Base-by-base conservation (phyloP, 2,329 filamentous ascomycete species). In the Cercospora sojina region DNA sequence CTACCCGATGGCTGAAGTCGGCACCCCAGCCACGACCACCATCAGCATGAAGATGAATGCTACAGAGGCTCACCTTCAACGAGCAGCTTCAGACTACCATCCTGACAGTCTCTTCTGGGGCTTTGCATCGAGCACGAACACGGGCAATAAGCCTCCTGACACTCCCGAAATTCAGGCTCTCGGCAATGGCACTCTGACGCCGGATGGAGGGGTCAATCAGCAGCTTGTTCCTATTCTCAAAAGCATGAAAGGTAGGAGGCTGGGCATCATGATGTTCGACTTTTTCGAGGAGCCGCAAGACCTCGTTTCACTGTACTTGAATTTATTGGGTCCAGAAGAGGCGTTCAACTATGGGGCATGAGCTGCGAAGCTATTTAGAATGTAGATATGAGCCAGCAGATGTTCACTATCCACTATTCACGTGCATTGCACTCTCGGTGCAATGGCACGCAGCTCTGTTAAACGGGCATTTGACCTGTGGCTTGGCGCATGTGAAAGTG, bases 241-340 rank as follows among this genome's bases (percentile, higher is more conserved):
- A 59, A 55, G 68, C 3, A 68, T 80, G 64, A 77, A 75, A 29
- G 81, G 82, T 2, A 79, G 80, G 72, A 77, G 83, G 59, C 59
- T 85, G n/a, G 83, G 83, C 0, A 81, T 85, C 67, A 79, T 85
- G 13, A 83, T 85, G 76, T 79, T 85, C 73, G 83, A 85, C 70
- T 85, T 83, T 69, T 85, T 79, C 69, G 80, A 84, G 53, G 73
- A 79, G 68, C 83, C 82, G 0, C 71, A 64, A 2, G 76, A 80
- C 3, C 68, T 85, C 58, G 70, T 85, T 18, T 74, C 78, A 62
- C 74, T 76, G 2, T 77, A 83, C 38, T 69, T 84, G 66, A 67
- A 70, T 16, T 59, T 77, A 47, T 63, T 71, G 27, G 62, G 60
- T 25, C 73, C 73, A 59, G 61, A 66, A 16, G 38, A 69, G 62